Conservation (phyloP, 2,329 filamentous ascomycete genomes). For the Calonectria honghensis region DNA sequence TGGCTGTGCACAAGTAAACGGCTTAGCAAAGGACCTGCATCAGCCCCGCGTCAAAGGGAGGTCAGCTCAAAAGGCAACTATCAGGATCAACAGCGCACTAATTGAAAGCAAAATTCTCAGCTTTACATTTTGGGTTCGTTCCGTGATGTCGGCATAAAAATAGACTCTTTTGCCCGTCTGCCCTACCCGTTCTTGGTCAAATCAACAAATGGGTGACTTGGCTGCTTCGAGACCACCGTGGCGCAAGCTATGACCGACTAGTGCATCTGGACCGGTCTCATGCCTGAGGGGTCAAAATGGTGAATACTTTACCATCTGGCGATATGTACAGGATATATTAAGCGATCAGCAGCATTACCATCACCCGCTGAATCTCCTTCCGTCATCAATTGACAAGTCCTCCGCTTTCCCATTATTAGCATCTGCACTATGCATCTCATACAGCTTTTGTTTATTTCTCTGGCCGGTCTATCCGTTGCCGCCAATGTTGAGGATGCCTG, state of each 20-base stretch:
- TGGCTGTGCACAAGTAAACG: background rate
- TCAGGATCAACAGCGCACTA: background rate
- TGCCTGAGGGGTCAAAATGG: background rate
- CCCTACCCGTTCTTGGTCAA: background rate
- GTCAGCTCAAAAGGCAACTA: background rate
- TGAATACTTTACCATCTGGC: background rate
- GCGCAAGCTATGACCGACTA: background rate
- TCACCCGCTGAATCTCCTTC: too few species aligned
- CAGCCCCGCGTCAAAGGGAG: background rate
- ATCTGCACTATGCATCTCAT: background rate
- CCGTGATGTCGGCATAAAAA: background rate
- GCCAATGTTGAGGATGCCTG: background rate
- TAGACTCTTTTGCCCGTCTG: background rate
- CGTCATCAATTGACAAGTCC: background rate
- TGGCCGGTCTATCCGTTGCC: background rate
- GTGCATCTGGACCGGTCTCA: background rate
- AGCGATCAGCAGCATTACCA: background rate
- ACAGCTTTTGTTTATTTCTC: background rate
- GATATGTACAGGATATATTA: background rate
- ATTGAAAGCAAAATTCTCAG: background rate
- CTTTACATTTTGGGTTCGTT: background rate
- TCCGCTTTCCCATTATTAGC: background rate
- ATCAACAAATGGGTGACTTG: background rate
- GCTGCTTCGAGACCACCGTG: background rate
- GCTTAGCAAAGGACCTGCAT: background rate